A percentile compares a stretch with the other conserved stretches of the same genome.
Conservation (phyloP, 2,329 filamentous ascomycete species). For the Coccinonectria pachysandricola region DNA sequence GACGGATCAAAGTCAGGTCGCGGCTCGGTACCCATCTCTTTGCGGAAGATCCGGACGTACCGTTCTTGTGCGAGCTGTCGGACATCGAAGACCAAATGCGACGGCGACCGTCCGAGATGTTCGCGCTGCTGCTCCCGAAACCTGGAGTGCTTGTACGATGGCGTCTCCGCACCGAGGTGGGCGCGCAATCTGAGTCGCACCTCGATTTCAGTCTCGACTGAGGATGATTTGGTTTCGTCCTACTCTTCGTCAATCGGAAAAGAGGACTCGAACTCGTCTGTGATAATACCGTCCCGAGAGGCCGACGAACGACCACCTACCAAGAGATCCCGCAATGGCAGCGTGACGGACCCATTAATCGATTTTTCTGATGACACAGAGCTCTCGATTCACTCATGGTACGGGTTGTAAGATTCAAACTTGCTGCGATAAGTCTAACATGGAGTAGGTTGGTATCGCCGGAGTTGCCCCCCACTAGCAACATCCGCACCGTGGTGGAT, state of each 20-base stretch:
- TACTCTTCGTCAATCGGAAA: slow-evolving; percentile 11
- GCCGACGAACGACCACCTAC: slow-evolving; percentile 9
- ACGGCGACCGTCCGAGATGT: slow-evolving; percentile 30
- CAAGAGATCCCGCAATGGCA: slow-evolving; percentile 12
- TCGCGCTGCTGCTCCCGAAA: slow-evolving; percentile 25
- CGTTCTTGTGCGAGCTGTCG: slow-evolving; percentile 30
- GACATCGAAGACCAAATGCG: slow-evolving; percentile 32
- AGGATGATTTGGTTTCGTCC: slow-evolving; percentile 13
- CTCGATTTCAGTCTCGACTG: slow-evolving; percentile 13
- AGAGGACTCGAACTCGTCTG: too few relatives aligned
- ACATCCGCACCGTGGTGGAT: slow-evolving; percentile 26
- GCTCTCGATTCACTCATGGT: slow-evolving; percentile 19
- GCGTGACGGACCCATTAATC: slow-evolving; percentile 10
- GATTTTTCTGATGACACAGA: slow-evolving; percentile 18
- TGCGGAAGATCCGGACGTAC: slow-evolving; percentile 31
- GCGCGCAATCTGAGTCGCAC: slow-evolving; percentile 23
- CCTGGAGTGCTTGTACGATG: slow-evolving; percentile 29
- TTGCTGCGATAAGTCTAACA: too few relatives aligned
- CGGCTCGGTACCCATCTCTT: slow-evolving; percentile 18
- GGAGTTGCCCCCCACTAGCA: slow-evolving; percentile 23
- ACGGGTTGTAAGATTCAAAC: too few relatives aligned
- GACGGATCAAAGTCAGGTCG: slow-evolving; percentile 20
- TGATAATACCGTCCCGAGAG: slow-evolving; percentile 17
- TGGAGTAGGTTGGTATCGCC: slow-evolving; percentile 26
- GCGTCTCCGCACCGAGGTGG: slow-evolving; percentile 27